Percentiles rank a stretch among this genome's conserved stretches.
These are phyloP conservation scores for Ascochyta rabiei DNA, from an alignment of 2,329 filamentous ascomycete species.

Conservation along the genomic window DNA sequence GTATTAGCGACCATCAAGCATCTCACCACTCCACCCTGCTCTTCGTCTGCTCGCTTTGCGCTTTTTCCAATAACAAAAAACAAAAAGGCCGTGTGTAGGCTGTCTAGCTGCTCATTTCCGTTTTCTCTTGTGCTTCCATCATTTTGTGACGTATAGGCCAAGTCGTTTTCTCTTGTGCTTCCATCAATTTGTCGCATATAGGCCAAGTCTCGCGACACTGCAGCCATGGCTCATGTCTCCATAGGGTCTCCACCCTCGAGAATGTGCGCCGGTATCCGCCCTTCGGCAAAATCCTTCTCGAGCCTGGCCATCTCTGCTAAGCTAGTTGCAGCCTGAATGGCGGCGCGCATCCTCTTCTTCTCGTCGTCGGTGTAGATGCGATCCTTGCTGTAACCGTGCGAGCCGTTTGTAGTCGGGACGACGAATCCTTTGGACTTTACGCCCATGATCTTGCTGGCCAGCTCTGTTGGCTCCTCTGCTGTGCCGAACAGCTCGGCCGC, in stretches of 20 bases:
- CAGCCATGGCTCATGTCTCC: constrained; percentile 30
- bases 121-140: neutral
- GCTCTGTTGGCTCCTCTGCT: constrained; percentile 73
- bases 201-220: neutral
- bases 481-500: constrained; percentile 86
- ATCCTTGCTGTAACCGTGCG: constrained; percentile 55
- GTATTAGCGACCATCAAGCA: neutral
- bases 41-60: neutral
- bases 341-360: constrained; percentile 80
- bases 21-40: no score
- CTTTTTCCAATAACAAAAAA: neutral
- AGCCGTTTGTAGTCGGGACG: constrained; percentile 51
- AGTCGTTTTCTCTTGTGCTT: neutral
- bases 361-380: constrained; percentile 84
- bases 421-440: constrained; percentile 80
- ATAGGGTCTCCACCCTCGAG: constrained; percentile 36
- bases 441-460: constrained; percentile 78
- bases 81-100: neutral
- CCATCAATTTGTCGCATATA: neutral
- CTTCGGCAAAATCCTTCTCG: constrained; percentile 92
- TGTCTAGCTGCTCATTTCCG: neutral
- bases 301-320: constrained; percentile 87
- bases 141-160: neutral
- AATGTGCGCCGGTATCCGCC: constrained; percentile 68
- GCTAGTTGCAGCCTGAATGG: constrained; percentile 87